Evolutionary conservation across 169 alveolate genomes (phyloP).

Genomic region (Amoebophrya sp.): DNA sequence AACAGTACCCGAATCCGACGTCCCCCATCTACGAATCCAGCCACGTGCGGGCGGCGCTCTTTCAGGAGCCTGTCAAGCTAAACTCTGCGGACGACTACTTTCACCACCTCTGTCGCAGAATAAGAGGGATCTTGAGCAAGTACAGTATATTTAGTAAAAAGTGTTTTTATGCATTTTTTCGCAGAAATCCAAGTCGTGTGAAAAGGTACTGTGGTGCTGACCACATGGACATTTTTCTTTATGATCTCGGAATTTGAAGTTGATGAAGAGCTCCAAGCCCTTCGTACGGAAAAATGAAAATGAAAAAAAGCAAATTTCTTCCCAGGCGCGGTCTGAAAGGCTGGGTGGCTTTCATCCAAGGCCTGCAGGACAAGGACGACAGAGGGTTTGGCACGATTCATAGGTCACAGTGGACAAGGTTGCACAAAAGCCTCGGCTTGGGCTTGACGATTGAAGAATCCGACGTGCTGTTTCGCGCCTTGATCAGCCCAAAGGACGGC

Average conservation of each 20-base stretch:
- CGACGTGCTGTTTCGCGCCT: not conserved
- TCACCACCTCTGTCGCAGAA: not conserved
- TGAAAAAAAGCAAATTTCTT: no score
- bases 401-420: not conserved
- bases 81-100: not conserved
- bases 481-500: not conserved
- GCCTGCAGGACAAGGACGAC: not conserved
- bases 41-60: not conserved
- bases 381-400: not conserved
- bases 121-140: not conserved
- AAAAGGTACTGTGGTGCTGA: no score
- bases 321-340: not conserved
- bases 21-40: not conserved
- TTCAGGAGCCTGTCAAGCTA: not conserved
- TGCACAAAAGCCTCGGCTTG: not conserved
- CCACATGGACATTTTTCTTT: no score
- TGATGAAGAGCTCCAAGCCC: no score
- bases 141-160: no score
- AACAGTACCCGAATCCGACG: no score
- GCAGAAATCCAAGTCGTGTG: no score
- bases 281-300: no score
- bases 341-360: not conserved
- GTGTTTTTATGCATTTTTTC: no score
- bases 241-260: no score
- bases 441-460: not conserved